Evolutionary conservation across 2,329 filamentous ascomycete genomes (phyloP), one percentile per base, ranked within the genome.

Genomic region (Elsinoe arachidis): DNA sequence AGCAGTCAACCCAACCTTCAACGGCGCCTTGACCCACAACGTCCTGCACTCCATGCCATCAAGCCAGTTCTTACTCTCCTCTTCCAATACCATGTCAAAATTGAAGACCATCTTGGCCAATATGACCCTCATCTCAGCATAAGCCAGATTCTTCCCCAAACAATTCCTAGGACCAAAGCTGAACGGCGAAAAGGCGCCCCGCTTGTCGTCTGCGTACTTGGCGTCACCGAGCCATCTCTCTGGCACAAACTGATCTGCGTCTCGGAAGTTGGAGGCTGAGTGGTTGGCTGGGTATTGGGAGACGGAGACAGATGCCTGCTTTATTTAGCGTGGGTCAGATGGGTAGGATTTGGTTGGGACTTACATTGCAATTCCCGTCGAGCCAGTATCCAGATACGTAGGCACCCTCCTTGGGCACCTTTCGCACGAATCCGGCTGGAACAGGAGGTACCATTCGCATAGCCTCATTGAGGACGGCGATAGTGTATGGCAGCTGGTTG

Each of bases 401-500:
- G 26, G 62, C 63, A 19, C 67, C 68, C 6, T 62, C 65, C 11
- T 49, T 30, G 5, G 68, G 67, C 14, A 64, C 61, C 10, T 63
- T 59, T 1, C 70, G 63, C 7, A 63, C 58, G 7, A 70, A 67
- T 5, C 73, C 72, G 23, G 69, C 68, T 4, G 74, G 70, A 3
- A 78, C 71, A 0, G 76, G 74, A 1, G 76, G 75, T 61, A 74
- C 74, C 54, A 76, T 71, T 6, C 76, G 68, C 4, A 78, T 64
- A 1, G 69, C 72, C 64, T 79, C 76, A 55, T 75, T 71, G 11
- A 78, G 67, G 57, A 74, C 73, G 3, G 75, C 75, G 38, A 73
- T 68, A 58, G 78, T 66, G 60, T 76, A 79, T 1, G 63, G 56
- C 6, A 63, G 57, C 37, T 58, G 61, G 33, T 59, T 63, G 26